Percentiles rank a stretch among this genome's conserved stretches.
These are phyloP conservation scores for Monosporascus sp. DNA, from an alignment of 2,329 filamentous ascomycete species.

Conservation along the genomic window DNA sequence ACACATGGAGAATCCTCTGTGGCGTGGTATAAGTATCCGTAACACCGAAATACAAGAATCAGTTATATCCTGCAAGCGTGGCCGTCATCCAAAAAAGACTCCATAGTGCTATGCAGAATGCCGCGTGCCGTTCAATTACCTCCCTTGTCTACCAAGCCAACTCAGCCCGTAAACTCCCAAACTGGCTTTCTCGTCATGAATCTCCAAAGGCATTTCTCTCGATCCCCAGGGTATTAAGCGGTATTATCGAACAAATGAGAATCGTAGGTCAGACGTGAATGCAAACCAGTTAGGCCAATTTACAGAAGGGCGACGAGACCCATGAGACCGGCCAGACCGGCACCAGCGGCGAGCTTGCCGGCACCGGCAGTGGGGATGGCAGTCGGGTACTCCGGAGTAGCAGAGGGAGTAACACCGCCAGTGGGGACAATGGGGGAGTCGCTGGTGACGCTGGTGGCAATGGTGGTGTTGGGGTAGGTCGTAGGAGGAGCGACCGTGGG, in stretches of 20 bases:
- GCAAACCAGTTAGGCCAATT: slow-evolving; percentile 32
- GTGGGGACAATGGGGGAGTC: background rate
- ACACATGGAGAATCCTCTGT: slow-evolving; percentile 31
- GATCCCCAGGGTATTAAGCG: slow-evolving; percentile 28
- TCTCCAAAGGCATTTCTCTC: slow-evolving; percentile 29
- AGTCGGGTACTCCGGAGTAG: slow-evolving; percentile 18
- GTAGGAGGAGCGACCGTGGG: background rate
- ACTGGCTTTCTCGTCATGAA: slow-evolving; percentile 33
- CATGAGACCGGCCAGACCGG: slow-evolving; percentile 55
- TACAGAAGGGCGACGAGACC: slow-evolving; percentile 56
- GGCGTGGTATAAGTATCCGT: slow-evolving; percentile 21
- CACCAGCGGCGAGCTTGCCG: slow-evolving; percentile 50
- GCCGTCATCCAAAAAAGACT: slow-evolving; percentile 24
- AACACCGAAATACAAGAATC: slow-evolving; percentile 39
- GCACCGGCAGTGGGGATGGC: slow-evolving; percentile 48
- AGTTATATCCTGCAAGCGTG: slow-evolving; percentile 29
- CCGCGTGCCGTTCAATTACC: slow-evolving; percentile 19
- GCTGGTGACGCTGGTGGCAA: slow-evolving; percentile 7
- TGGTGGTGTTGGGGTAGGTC: slow-evolving; percentile 9
- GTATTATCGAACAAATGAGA: slow-evolving; percentile 36
- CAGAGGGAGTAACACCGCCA: slow-evolving; percentile 16
- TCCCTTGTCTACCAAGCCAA: slow-evolving; percentile 25
- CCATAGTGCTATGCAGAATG: slow-evolving; percentile 33
- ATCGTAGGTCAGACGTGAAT: slow-evolving; percentile 32
- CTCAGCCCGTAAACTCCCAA: slow-evolving; percentile 22